Evolutionary conservation across 2,329 filamentous ascomycete genomes (phyloP).

Genomic region (Lachnellula arida): DNA sequence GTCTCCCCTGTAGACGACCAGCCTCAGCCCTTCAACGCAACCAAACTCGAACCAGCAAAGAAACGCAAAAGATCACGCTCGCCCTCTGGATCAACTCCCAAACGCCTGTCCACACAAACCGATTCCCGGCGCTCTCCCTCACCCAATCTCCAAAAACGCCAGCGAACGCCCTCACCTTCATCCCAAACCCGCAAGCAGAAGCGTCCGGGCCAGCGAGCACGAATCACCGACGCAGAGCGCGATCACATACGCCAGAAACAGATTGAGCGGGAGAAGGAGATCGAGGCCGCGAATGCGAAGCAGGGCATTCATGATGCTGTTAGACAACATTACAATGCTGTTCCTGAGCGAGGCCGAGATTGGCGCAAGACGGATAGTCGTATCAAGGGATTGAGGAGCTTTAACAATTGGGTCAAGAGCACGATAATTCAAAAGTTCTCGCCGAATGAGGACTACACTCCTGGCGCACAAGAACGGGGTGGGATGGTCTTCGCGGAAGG

Average conservation of each 20-base stretch:
- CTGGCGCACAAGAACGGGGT: slow-evolving; percentile 52
- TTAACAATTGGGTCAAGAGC: slow-evolving; percentile 99
- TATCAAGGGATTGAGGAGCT: slow-evolving; percentile 89
- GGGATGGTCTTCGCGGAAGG: slow-evolving; percentile 31
- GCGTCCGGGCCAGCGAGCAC: slow-evolving; percentile 60
- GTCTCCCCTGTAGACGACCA: slow-evolving; percentile 30
- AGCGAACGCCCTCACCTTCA: slow-evolving; percentile 22
- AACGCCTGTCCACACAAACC: slow-evolving; percentile 20
- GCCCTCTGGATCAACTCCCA: slow-evolving; percentile 28
- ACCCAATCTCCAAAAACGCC: slow-evolving; percentile 20
- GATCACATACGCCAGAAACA: slow-evolving; percentile 61
- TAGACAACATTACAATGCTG: slow-evolving; percentile 90
- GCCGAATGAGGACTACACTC: slow-evolving; percentile 67
- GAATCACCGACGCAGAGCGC: slow-evolving; percentile 62
- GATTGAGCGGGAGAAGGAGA: slow-evolving; percentile 50
- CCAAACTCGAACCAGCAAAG: slow-evolving; percentile 38
- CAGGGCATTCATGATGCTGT: slow-evolving; percentile 79
- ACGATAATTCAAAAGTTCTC: slow-evolving; percentile 96
- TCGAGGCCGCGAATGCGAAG: slow-evolving; percentile 29
- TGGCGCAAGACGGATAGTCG: slow-evolving; percentile 92
- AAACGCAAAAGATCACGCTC: slow-evolving; percentile 38
- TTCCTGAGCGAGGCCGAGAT: slow-evolving; percentile 86
- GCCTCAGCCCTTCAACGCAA: slow-evolving; percentile 40
- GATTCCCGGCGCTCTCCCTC: slow-evolving; percentile 24
- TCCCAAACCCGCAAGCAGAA: slow-evolving; percentile 58